Percentiles rank a stretch among this genome's conserved stretches.
Conservation (phyloP, 1,139 yeast species). For the Yamadazyma conglobata region DNA sequence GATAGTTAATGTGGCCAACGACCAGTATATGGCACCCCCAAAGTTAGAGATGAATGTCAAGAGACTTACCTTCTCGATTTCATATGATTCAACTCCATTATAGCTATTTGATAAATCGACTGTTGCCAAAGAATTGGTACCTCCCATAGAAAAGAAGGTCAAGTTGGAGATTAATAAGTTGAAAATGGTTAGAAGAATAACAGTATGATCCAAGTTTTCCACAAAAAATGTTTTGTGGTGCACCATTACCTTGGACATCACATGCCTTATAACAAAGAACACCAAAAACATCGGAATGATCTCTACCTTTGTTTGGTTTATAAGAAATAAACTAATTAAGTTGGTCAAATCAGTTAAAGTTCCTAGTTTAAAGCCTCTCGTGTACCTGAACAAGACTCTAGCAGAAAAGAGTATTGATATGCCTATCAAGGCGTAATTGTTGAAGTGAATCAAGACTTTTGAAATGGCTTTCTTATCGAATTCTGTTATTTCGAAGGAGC, state of each 20-base stretch:
- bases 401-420: slow-evolving; percentile 17
- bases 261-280: slow-evolving; percentile 37
- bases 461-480: slow-evolving; percentile 25
- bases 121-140: slow-evolving; percentile 88
- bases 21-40: slow-evolving; percentile 84
- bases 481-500: slow-evolving; percentile 22
- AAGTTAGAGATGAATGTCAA: slow-evolving; percentile 80
- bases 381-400: slow-evolving; percentile 25
- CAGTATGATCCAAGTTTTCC: slow-evolving; percentile 20
- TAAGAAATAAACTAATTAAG: slow-evolving; percentile 49
- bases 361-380: slow-evolving; percentile 22
- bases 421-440: slow-evolving; percentile 24
- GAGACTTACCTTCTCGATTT: slow-evolving; percentile 69
- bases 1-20: slow-evolving; percentile 50
- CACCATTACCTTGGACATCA: slow-evolving; percentile 2
- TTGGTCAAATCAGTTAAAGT: slow-evolving; percentile 42
- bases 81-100: slow-evolving; percentile 74
- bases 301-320: slow-evolving; percentile 65
- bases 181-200: slow-evolving; percentile 22
- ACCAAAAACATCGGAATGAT: slow-evolving; percentile 70
- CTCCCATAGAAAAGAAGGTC: slow-evolving; percentile 83
- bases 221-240: slow-evolving; percentile 17
- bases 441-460: slow-evolving; percentile 24
- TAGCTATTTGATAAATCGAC: slow-evolving; percentile 89
- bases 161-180: slow-evolving; percentile 57